Evolutionary conservation across 345 rosid species (phyloP).

Genomic region (Microthlaspi erraticum): DNA sequence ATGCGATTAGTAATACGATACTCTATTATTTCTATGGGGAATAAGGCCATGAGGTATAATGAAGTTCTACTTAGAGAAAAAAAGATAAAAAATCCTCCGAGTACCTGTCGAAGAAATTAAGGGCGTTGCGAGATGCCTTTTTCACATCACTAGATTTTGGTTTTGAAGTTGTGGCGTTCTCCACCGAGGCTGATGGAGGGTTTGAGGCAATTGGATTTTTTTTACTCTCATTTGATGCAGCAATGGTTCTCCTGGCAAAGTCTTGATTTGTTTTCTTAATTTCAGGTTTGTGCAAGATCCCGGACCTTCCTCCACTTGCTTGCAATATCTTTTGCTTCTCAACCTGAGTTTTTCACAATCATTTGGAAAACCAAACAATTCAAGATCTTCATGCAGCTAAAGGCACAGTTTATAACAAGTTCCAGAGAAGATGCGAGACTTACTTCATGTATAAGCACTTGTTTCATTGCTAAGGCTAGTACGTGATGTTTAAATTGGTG

Average conservation of each 20-base stretch:
- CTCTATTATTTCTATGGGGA: not conserved
- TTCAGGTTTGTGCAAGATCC: constrained; percentile 44
- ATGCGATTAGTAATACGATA: not conserved
- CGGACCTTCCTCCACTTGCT: constrained; percentile 59
- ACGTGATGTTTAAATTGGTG: constrained; percentile 57
- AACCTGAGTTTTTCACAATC: constrained; percentile 54
- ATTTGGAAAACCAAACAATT: constrained; percentile 3
- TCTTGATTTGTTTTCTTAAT: constrained; percentile 44
- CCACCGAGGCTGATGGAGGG: constrained; percentile 44
- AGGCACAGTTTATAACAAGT: constrained; percentile 2
- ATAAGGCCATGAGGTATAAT: constrained; percentile 3
- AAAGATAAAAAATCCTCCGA: not conserved
- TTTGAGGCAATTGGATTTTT: constrained; percentile 42
- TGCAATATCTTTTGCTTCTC: constrained; percentile 86
- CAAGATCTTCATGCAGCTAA: constrained; percentile 21
- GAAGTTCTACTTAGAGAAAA: constrained; percentile 20
- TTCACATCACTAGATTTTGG: constrained; percentile 47
- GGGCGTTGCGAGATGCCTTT: constrained; percentile 52
- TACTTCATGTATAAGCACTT: constrained; percentile 87
- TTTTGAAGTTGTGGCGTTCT: constrained; percentile 45
- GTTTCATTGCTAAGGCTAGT: constrained; percentile 80
- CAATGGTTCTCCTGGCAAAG: constrained; percentile 40
- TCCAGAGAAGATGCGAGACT: constrained; percentile 30
- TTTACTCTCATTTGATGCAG: constrained; percentile 41
- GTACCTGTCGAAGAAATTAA: constrained; percentile 85